Percentiles rank a stretch among this genome's conserved stretches.
Evolutionary conservation across 345 rosid genomes (phyloP).

Genomic region (Syzygium jambos): DNA sequence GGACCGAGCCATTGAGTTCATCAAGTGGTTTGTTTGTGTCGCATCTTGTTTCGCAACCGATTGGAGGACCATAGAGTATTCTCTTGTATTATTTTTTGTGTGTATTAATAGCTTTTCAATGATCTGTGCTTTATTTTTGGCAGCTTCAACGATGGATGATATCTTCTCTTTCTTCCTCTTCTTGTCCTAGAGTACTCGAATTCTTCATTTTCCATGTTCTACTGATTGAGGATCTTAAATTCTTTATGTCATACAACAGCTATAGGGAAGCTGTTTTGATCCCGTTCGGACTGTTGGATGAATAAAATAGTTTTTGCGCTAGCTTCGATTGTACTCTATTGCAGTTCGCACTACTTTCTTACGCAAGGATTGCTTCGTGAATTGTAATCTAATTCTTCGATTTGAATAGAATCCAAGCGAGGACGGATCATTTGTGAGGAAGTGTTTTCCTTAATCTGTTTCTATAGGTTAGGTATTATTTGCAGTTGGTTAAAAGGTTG

Average conservation of each 20-base stretch:
- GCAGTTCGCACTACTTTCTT: background rate
- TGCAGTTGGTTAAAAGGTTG: background rate
- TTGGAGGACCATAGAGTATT: background rate
- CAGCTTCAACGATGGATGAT: background rate
- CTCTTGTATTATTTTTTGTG: background rate
- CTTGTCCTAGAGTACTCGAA: background rate
- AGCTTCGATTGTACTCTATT: background rate
- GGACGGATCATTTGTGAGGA: background rate
- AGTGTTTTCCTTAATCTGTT: background rate
- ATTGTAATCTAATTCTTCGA: background rate
- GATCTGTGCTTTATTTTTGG: background rate
- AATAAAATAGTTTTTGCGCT: background rate
- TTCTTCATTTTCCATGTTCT: background rate
- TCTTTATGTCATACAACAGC: background rate
- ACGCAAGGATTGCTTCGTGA: background rate
- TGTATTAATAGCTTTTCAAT: background rate
- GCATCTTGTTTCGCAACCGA: background rate
- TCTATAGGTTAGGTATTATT: background rate
- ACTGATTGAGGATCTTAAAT: background rate
- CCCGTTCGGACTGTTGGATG: background rate
- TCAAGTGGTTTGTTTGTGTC: background rate
- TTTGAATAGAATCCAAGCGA: background rate
- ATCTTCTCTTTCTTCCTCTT: background rate
- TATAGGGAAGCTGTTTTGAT: background rate
- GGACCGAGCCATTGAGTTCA: background rate